Conservation (phyloP, 345 rosid genomes). For the Triadica sebifera region DNA sequence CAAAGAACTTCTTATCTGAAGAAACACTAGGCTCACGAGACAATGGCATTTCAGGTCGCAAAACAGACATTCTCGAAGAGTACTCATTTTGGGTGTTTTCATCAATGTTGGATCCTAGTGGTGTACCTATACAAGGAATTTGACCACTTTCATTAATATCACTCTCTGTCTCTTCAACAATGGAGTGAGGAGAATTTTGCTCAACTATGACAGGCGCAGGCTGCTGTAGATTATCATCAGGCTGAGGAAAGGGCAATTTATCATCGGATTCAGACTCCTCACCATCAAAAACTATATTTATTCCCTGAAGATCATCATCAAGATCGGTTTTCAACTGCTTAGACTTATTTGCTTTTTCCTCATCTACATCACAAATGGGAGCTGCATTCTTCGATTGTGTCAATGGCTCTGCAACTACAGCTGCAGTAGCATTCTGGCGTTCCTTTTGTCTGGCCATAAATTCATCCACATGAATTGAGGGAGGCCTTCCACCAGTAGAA, state of each 20-base stretch:
- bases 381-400: constrained; percentile 51
- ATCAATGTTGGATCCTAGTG: constrained; percentile 61
- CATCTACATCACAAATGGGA: constrained; percentile 42
- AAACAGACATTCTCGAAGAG: constrained; percentile 83
- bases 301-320: constrained; percentile 93
- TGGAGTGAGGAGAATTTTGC: constrained; percentile 82
- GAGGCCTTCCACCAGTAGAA: constrained; percentile 94
- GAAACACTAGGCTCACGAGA: constrained; percentile 77
- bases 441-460: constrained; percentile 97
- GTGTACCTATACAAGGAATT: constrained; percentile 62
- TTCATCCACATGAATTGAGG: constrained; percentile 99
- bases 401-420: constrained; percentile 68
- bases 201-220: constrained; percentile 64
- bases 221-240: constrained; percentile 81
- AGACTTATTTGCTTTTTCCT: constrained; percentile 56
- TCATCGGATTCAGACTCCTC: constrained; percentile 94
- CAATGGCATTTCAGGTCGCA: constrained; percentile 68
- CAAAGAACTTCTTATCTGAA: constrained; percentile 73
- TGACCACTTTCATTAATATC: constrained; percentile 72
- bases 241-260: constrained; percentile 81
- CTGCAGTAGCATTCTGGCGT: constrained; percentile 62
- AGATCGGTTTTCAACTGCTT: constrained; percentile 78
- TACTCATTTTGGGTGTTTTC: constrained; percentile 83
- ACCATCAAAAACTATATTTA: constrained; percentile 93
- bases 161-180: constrained; percentile 92